Evolutionary conservation across 352 stramenopile genomes (phyloP).

Genomic region (Phytophthora agathidicida): DNA sequence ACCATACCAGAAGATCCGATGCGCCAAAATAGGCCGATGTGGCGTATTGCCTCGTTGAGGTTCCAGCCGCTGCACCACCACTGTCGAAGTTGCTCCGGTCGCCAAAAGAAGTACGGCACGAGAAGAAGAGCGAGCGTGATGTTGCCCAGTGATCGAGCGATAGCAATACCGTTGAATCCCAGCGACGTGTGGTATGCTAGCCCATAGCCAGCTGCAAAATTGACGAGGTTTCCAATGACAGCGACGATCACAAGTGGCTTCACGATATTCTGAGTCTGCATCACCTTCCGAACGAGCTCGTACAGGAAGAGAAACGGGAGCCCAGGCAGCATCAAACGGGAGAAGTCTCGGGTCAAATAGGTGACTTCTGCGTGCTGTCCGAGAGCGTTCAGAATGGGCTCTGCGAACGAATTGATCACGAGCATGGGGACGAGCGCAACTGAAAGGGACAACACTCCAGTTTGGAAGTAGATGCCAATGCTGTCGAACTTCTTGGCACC

Average conservation of each 20-base stretch:
- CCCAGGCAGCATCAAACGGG: conserved; percentile 57
- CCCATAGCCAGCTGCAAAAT: conserved; percentile 56
- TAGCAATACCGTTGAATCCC: conserved; percentile 74
- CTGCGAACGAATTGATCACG: conserved; percentile 57
- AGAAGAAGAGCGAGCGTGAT: conserved; percentile 47
- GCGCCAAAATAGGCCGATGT: conserved; percentile 41
- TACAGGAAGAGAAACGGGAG: conserved; percentile 77
- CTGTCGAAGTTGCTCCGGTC: conserved; percentile 26
- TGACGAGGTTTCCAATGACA: conserved; percentile 64
- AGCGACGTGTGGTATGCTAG: conserved; percentile 71
- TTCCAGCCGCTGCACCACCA: conserved; percentile 51
- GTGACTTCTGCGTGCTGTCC: conserved; percentile 53
- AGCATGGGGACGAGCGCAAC: conserved; percentile 50
- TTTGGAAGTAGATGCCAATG: conserved; percentile 82
- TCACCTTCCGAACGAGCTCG: conserved; percentile 76
- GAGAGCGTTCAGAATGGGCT: conserved; percentile 43
- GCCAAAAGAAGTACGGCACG: conserved; percentile 52
- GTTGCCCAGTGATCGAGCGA: conserved; percentile 55
- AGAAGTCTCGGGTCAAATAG: conserved; percentile 55
- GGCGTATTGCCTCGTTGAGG: conserved; percentile 21
- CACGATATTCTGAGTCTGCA: conserved; percentile 76
- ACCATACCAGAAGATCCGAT: conserved; percentile 58
- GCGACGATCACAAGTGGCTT: conserved; percentile 69
- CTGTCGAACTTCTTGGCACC: conserved; percentile 56
- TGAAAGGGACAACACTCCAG: conserved; percentile 52